These are phyloP conservation scores for Lipomyces kockii DNA, from an alignment of 805 yeast genomes.

Conservation along the genomic window DNA sequence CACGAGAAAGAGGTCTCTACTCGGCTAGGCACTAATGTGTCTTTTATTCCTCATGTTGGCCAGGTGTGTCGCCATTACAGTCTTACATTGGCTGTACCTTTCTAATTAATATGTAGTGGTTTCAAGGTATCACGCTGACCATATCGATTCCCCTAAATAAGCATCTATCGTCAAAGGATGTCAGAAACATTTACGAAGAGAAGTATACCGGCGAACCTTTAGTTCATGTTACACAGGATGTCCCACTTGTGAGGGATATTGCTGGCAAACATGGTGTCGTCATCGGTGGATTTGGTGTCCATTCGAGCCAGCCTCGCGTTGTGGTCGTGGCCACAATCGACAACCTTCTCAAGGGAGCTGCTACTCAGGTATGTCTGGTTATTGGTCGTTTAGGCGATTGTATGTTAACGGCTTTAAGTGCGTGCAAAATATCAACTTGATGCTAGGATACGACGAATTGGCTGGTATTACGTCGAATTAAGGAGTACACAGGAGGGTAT, in stretches of 20 bases:
- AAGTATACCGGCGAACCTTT: constrained; percentile 86
- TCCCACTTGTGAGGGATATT: constrained; percentile 89
- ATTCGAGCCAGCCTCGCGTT: constrained; percentile 83
- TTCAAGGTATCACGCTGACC: constrained; percentile 96
- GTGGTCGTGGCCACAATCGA: constrained; percentile 96
- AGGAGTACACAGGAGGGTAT: constrained; percentile 27
- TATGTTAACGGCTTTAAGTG: constrained; percentile 48
- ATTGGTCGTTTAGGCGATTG: not conserved
- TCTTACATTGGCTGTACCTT: not conserved
- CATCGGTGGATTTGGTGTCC: constrained; percentile 95
- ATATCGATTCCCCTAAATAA: constrained; percentile 79
- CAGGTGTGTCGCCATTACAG: constrained; percentile 11
- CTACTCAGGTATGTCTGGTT: constrained; percentile 64
- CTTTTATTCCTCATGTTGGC: constrained; percentile 97
- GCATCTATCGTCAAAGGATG: constrained; percentile 74
- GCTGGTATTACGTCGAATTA: constrained; percentile 84
- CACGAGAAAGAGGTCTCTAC: constrained; percentile 92
- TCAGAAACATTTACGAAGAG: constrained; percentile 83
- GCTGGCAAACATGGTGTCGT: constrained; percentile 92
- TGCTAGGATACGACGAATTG: constrained; percentile 87
- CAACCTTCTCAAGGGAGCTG: constrained; percentile 95
- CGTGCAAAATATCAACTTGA: constrained; percentile 91
- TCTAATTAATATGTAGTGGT: constrained; percentile 60
- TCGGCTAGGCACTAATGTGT: constrained; percentile 76
- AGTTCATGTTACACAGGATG: constrained; percentile 84